A percentile compares a stretch with the other conserved stretches of the same genome.
phyloP scores from a whole-genome alignment of 2,329 filamentous ascomycete species.

The Botrytis tulipae region DNA sequence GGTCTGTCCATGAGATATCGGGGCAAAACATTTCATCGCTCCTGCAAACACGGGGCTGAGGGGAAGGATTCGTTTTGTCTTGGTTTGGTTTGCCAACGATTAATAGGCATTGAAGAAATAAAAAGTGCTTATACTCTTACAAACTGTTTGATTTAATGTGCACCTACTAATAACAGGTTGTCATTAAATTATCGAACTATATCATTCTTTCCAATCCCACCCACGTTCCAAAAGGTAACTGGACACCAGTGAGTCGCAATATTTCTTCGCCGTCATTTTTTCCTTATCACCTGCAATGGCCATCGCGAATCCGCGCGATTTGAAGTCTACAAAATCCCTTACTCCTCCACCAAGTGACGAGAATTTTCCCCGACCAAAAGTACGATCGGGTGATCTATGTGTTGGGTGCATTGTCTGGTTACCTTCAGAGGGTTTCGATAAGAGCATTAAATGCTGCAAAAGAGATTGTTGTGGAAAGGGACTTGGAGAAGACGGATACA shows the following conservation, averaged over 20 bases:
- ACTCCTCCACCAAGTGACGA: constrained; percentile 13
- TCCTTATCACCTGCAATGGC: background rate
- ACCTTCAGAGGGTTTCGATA: constrained; percentile 7
- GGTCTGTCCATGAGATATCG: background rate
- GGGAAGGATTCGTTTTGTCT: constrained; percentile 1
- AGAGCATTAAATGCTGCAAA: constrained; percentile 23
- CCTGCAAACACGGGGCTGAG: background rate
- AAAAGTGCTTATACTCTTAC: background rate
- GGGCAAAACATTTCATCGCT: background rate
- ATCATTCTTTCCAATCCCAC: background rate
- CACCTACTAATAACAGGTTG: background rate
- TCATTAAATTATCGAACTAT: background rate
- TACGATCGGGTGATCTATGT: constrained; percentile 24
- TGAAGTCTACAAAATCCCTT: background rate
- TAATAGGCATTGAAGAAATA: background rate
- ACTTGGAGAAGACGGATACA: constrained; percentile 26
- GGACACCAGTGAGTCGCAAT: constrained; percentile 6
- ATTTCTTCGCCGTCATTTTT: background rate
- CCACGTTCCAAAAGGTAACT: background rate
- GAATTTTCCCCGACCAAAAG: constrained; percentile 8
- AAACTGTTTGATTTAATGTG: background rate
- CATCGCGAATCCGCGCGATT: background rate
- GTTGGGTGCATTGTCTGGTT: constrained; percentile 29
- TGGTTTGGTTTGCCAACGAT: background rate
- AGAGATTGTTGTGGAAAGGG: constrained; percentile 14